Evolutionary conservation across 495 filamentous ascomycete species (phyloP), one percentile per base, ranked within the genome.

Genomic region (Halenospora varia): DNA sequence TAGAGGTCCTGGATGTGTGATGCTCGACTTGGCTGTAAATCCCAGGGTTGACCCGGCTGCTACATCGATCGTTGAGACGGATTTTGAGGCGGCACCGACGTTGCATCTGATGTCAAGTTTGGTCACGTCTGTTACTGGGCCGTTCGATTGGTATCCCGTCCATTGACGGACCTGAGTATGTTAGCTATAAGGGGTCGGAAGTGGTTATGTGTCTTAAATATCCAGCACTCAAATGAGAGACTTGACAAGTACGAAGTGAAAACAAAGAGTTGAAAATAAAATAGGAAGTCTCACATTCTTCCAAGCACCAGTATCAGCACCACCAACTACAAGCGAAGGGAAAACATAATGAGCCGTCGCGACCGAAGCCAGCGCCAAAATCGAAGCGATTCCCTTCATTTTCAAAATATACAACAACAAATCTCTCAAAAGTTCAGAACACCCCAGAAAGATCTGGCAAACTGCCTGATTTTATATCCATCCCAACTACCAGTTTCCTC

Each of bases 11-110:
- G 53, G 53, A 20, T 56, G 53, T 39, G 22, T 25, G 53, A 56
- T 48, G 25, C n/a, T 13, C 9, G 42, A 22, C 19, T 56, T 41
- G 17, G 44, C 53, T 8, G 40, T 48, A 24, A 56, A 56, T 6
- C 53, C 53, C 10, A 56, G 42, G 3, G 70, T 68, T 25, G 79
- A 75, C 0, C 81, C 81, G 0, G 81, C 76, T 53, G 74, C 74
- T 25, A 80, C 60, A 17, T 57, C 64, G 20, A 62, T 55, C n/a
- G 74, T 61, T 24, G 67, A 66, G 20, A 70, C 57, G 10, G 71
- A 69, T 6, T 76, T 64, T 0, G 53, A 9, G 42, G 4, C 8
- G 10, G 41, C 42, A 17, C 17, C 20, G 8, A 48, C 29, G 25
- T 29, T 29, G 17, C 53, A 56, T 22, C 53, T 39, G 23, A 56